These are phyloP conservation scores for Cydonia oblonga DNA, from an alignment of 331 rosid genomes.

Conservation along the genomic window DNA sequence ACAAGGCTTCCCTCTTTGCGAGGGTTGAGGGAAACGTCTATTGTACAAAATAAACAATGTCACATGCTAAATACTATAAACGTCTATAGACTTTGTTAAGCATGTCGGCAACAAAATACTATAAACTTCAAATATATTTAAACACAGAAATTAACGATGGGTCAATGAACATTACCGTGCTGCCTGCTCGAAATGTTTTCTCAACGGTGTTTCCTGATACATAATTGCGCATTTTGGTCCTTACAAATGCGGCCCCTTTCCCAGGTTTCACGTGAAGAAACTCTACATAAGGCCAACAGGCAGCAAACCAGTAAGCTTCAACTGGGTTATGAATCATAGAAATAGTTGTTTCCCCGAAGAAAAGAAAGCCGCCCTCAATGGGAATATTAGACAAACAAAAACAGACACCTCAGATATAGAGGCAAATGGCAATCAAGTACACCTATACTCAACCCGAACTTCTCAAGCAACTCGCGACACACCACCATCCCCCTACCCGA, in stretches of 20 bases:
- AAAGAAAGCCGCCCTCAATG: neutral
- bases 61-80: neutral
- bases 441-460: neutral
- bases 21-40: too few relatives aligned
- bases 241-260: conserved; percentile 88
- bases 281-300: conserved; percentile 33
- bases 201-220: conserved; percentile 72
- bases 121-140: neutral
- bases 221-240: conserved; percentile 78
- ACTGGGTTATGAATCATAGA: neutral
- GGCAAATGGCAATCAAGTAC: neutral
- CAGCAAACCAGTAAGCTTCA: neutral
- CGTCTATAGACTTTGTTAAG: neutral
- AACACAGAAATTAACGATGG: neutral
- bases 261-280: conserved; percentile 93
- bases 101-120: neutral
- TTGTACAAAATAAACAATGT: neutral
- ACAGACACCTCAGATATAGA: neutral
- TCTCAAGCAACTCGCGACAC: neutral
- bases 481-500: neutral
- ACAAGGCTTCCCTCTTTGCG: too few relatives aligned
- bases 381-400: neutral
- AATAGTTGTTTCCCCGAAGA: neutral
- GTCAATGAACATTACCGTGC: conserved; percentile 36
- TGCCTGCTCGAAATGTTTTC: conserved; percentile 79